Percentiles rank a stretch among this genome's conserved stretches.
phyloP scores from a whole-genome alignment of 352 stramenopile species.

The Thraustochytrium striatum region DNA sequence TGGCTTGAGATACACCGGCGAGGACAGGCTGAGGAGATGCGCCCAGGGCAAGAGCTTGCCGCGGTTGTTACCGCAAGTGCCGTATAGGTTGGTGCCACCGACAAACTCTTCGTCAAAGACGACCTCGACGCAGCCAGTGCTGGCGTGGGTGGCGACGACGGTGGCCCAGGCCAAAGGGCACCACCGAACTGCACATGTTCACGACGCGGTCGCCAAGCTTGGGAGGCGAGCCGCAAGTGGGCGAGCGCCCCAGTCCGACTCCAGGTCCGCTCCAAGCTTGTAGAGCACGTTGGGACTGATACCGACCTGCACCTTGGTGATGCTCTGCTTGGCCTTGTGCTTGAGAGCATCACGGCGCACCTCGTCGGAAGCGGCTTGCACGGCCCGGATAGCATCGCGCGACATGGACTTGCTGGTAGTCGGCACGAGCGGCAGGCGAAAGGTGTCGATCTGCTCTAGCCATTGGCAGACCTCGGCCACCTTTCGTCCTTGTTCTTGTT shows the following conservation, averaged over 20 bases:
- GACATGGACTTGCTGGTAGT: constrained; percentile 41
- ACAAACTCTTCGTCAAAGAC: constrained; percentile 95
- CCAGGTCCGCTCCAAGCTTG: constrained; percentile 24
- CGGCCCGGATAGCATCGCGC: constrained; percentile 44
- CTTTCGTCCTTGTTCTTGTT: constrained; percentile 45
- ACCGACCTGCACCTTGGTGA: neutral
- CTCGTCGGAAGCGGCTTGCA: constrained; percentile 45
- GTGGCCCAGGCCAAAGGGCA: constrained; percentile 96
- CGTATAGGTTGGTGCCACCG: constrained; percentile 88
- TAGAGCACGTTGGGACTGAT: constrained; percentile 39
- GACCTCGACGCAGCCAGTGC: constrained; percentile 93
- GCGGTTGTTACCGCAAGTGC: constrained; percentile 79
- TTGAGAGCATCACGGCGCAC: too few species aligned
- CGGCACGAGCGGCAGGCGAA: constrained; percentile 27
- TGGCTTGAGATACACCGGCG: neutral
- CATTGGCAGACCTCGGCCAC: constrained; percentile 79
- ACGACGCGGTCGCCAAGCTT: constrained; percentile 92
- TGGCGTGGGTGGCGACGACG: constrained; percentile 92
- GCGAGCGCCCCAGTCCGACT: neutral
- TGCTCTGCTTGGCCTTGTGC: neutral
- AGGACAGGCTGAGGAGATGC: constrained; percentile 19
- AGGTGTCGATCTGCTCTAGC: constrained; percentile 78
- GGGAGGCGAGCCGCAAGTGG: constrained; percentile 58
- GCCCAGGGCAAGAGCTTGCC: constrained; percentile 89
- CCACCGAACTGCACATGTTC: constrained; percentile 87